Base-by-base conservation (phyloP, 2,329 filamentous ascomycete genomes). In the Diaporthe humulicola region DNA sequence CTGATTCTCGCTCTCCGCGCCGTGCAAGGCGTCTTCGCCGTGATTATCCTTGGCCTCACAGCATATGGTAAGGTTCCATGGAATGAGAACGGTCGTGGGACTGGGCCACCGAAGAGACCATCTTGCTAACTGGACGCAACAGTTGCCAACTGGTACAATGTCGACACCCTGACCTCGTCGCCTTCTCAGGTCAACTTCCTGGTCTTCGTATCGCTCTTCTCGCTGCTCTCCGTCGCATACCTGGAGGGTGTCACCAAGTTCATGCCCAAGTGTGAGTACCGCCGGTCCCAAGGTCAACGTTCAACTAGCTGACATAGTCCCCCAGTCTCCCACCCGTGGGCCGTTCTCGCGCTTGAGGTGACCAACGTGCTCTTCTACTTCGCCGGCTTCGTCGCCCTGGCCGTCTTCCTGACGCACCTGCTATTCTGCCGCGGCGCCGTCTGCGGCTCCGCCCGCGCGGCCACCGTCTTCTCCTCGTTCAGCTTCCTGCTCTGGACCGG, bases 91-190 rank as follows among this genome's bases (percentile, higher is more conserved):
- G 48, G 14, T 30, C 36, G 36, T 12, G 33, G 61, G 42, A 58
- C 2, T 33, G 33, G 22, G 28, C 19, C 45, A 36, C 8, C 4
- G n/a, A n/a, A 12, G 12, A 57, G 33, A 54, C 8, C 3, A 22
- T 67, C 71, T 69, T 9, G 38, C 75, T 74, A 66, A 79, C 77
- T 80, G 66, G 79, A 71, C 25, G 58, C 40, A 45, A 74, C 73
- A 92, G 91, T 92, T 73, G 85, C 88, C 77, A 86, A 92, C 82
- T 92, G 89, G 88, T 92, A 91, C 81, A 86, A 88, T 80, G 84
- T 82, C 75, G 84, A 90, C 79, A 93, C 89, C 79, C 84, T 87
- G 77, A 87, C 86, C 4, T 78, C 86, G 25, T 87, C 90, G n/a
- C 90, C 91, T 0, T 83, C 86, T 4, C 87, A 90, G 76, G 82